Evolutionary conservation across 345 rosid genomes (phyloP).

Genomic region (Eucalyptus sp.): DNA sequence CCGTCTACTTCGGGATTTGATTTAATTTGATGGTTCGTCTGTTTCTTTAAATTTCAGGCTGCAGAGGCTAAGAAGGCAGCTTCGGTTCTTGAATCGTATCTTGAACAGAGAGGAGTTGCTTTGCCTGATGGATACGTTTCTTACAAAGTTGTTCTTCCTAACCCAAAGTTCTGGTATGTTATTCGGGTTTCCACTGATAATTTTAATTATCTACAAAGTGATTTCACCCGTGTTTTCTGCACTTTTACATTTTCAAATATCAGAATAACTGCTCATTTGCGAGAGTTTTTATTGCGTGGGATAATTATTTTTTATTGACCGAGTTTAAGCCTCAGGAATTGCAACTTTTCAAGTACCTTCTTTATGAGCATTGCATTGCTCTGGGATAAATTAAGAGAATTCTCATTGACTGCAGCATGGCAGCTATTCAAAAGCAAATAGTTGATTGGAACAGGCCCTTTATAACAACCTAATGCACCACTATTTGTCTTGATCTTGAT

Average conservation of each 20-base stretch:
- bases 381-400: neutral
- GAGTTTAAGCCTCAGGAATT: neutral
- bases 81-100: constrained; percentile 73
- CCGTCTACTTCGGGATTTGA: neutral
- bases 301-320: neutral
- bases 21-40: neutral
- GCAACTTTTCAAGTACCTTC: neutral
- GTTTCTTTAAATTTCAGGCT: constrained; percentile 26
- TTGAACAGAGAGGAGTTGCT: constrained; percentile 79
- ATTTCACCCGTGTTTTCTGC: neutral
- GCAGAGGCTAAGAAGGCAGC: constrained; percentile 47
- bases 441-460: neutral
- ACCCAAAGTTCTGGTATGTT: constrained; percentile 73
- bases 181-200: neutral
- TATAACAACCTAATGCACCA: neutral
- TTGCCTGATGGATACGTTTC: constrained; percentile 70
- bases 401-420: neutral
- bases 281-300: neutral
- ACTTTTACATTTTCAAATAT: neutral
- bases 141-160: constrained; percentile 77
- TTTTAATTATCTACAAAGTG: neutral
- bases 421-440: neutral
- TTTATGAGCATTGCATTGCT: neutral
- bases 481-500: neutral
- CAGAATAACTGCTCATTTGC: neutral